A percentile compares a stretch with the other conserved stretches of the same genome.
Evolutionary conservation across 2,329 filamentous ascomycete species (phyloP).

Genomic region (Colletotrichum endophyticum): DNA sequence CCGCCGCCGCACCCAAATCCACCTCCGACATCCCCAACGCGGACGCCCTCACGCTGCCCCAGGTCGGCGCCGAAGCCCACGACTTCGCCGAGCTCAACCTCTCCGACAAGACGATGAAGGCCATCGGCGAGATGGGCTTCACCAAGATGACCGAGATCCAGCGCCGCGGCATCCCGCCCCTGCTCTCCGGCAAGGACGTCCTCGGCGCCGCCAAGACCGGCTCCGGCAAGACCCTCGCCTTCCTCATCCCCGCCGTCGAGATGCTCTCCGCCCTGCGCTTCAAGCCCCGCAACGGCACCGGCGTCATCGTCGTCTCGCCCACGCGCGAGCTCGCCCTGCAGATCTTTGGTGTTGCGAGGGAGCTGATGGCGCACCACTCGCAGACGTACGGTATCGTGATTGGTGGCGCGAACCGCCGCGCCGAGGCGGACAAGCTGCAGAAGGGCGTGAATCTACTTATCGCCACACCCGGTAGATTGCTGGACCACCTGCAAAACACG

Average conservation of each 20-base stretch:
- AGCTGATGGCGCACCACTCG: slow-evolving; percentile 93
- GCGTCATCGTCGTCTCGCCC: slow-evolving; percentile 90
- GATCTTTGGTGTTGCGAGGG: slow-evolving; percentile 92
- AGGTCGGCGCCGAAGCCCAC: slow-evolving; percentile 65
- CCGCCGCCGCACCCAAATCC: slow-evolving; percentile 13
- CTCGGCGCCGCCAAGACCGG: slow-evolving; percentile 96
- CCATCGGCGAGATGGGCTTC: slow-evolving; percentile 90
- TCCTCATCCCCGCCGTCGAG: slow-evolving; percentile 92
- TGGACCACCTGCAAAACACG: slow-evolving; percentile 95
- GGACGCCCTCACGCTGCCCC: slow-evolving; percentile 57
- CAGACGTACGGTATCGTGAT: slow-evolving; percentile 96
- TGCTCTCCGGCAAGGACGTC: slow-evolving; percentile 89
- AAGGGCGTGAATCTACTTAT: slow-evolving; percentile 96
- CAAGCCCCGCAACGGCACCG: slow-evolving; percentile 93
- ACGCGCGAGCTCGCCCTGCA: slow-evolving; percentile 94
- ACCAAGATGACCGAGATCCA: slow-evolving; percentile 97
- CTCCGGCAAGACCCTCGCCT: slow-evolving; percentile 93
- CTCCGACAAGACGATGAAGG: slow-evolving; percentile 86
- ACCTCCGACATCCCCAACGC: slow-evolving; percentile 40
- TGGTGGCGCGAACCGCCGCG: slow-evolving; percentile 87
- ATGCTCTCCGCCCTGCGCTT: slow-evolving; percentile 90
- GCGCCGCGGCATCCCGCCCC: slow-evolving; percentile 81
- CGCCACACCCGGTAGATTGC: slow-evolving; percentile 87
- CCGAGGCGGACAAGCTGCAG: slow-evolving; percentile 90
- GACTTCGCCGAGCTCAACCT: slow-evolving; percentile 84